Evolutionary conservation across 73 alveolate species (phyloP).

Genomic region (Paramecium octaurelia): DNA sequence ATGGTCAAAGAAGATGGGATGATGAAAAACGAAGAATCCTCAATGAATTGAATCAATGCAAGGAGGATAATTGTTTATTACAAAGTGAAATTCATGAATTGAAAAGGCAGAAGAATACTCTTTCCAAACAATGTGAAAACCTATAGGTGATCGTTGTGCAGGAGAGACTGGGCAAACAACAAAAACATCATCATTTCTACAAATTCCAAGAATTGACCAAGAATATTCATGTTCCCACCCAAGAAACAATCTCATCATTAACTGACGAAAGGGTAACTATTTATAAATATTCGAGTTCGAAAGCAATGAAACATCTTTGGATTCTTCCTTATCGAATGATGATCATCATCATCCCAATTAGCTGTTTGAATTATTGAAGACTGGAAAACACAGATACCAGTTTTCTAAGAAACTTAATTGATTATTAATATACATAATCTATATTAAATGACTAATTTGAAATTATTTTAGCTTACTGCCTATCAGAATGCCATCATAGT

Average conservation of each 20-base stretch:
- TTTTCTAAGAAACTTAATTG: neutral
- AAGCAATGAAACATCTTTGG: constrained; percentile 35
- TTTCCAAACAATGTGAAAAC: neutral
- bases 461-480: neutral
- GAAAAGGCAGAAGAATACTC: neutral
- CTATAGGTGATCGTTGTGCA: neutral
- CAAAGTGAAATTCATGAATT: constrained; percentile 17
- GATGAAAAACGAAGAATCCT: neutral
- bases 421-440: constrained; percentile 2
- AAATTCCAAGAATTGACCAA: neutral
- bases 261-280: constrained; percentile 22
- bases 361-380: neutral
- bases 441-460: neutral
- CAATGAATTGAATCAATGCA: neutral
- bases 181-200: neutral
- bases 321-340: constrained; percentile 41
- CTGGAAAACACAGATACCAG: neutral
- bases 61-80: neutral
- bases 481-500: neutral
- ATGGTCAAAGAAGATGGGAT: neutral
- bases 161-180: constrained; percentile 3
- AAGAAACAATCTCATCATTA: constrained; percentile 36
- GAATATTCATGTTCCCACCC: neutral
- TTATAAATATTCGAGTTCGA: neutral
- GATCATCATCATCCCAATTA: neutral